Evolutionary conservation across 2,329 filamentous ascomycete genomes (phyloP).

Genomic region (Xylaria sp.): DNA sequence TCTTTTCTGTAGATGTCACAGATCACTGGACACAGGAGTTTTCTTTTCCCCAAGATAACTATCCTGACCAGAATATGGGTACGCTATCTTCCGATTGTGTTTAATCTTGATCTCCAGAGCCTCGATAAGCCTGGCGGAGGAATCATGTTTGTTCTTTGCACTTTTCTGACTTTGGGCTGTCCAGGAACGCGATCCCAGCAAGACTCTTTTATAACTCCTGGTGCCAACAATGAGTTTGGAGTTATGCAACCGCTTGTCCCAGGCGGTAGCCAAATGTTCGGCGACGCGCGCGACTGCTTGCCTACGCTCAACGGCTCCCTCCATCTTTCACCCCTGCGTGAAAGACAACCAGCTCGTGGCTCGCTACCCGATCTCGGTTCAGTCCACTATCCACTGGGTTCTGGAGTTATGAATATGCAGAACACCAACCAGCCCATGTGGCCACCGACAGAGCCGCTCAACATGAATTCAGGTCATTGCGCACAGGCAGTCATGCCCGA

Average conservation of each 20-base stretch:
- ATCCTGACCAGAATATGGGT: not conserved
- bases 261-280: not conserved
- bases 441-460: not conserved
- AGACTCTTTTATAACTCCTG: too few species aligned
- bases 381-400: too few species aligned
- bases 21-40: not conserved
- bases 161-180: not conserved
- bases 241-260: not conserved
- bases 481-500: too few species aligned
- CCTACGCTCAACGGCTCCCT: too few species aligned
- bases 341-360: too few species aligned
- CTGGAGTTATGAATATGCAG: too few species aligned
- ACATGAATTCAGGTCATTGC: not conserved
- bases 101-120: not conserved
- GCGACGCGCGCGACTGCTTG: slow-evolving; percentile 16
- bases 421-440: not conserved
- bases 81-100: not conserved
- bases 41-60: not conserved
- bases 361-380: not conserved
- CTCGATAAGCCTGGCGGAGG: not conserved
- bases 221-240: not conserved
- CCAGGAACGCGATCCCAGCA: not conserved
- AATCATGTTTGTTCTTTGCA: not conserved
- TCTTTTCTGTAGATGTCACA: too few species aligned
- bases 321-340: too few species aligned